A percentile compares a stretch with the other conserved stretches of the same genome.
Evolutionary conservation across 352 stramenopile species (phyloP).

Genomic region (Pythium insidiosum): DNA sequence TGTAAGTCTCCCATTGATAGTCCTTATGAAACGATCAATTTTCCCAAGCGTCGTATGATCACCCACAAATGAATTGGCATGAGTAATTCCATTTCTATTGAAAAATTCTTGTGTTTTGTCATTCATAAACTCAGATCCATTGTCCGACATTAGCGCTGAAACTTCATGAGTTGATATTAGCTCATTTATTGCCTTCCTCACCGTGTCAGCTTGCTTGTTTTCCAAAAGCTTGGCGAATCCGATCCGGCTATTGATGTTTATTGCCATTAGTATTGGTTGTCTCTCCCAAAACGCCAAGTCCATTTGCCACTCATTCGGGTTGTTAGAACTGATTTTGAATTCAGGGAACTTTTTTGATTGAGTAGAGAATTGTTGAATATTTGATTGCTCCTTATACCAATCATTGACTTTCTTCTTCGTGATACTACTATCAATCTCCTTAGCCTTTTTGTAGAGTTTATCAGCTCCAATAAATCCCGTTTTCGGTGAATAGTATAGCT

Average conservation of each 20-base stretch:
- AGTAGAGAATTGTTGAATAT: slow-evolving; percentile 18
- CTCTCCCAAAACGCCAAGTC: slow-evolving; percentile 19
- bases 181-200: slow-evolving; percentile 17
- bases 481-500: slow-evolving; percentile 18
- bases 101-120: slow-evolving; percentile 16
- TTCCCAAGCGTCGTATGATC: slow-evolving; percentile 33
- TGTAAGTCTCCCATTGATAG: slow-evolving; percentile 21
- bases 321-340: slow-evolving; percentile 13
- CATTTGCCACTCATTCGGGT: slow-evolving; percentile 21
- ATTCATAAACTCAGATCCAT: slow-evolving; percentile 30
- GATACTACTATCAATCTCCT: slow-evolving; percentile 7
- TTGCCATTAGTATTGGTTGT: slow-evolving; percentile 15
- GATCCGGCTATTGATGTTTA: slow-evolving; percentile 30
- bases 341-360: slow-evolving; percentile 2
- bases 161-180: slow-evolving; percentile 18
- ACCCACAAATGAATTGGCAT: slow-evolving; percentile 27
- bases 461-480: slow-evolving; percentile 15
- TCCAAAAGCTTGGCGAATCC: slow-evolving; percentile 26
- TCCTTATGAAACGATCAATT: slow-evolving; percentile 35
- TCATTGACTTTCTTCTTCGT: slow-evolving; percentile 17
- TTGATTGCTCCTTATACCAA: slow-evolving; percentile 8
- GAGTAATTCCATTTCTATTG: slow-evolving; percentile 21
- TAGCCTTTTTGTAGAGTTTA: slow-evolving; percentile 17
- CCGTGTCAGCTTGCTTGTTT: slow-evolving; percentile 20
- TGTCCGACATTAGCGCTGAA: slow-evolving; percentile 23